Evolutionary conservation across 1,284 basidiomycete species (phyloP).

Genomic region (Ustilago cynodontis): DNA sequence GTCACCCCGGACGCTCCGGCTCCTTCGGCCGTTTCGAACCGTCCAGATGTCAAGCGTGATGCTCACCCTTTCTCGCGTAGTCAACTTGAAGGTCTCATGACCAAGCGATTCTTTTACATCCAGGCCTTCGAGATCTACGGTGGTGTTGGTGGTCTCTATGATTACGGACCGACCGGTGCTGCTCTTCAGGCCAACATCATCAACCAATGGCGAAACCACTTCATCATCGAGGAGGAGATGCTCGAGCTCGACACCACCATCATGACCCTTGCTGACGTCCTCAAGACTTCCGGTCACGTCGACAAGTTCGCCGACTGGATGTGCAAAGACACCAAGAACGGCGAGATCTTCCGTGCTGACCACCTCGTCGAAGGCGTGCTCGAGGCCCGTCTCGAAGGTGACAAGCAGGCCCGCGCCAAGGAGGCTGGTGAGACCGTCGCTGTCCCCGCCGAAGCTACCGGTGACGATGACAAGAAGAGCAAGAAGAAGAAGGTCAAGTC

Average conservation of each 20-base stretch:
- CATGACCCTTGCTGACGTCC: constrained; percentile 94
- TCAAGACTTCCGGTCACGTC: constrained; percentile 98
- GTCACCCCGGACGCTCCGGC: constrained; percentile 42
- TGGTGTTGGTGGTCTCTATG: constrained; percentile 88
- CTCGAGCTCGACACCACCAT: constrained; percentile 97
- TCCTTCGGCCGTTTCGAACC: constrained; percentile 48
- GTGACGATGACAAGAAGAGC: constrained; percentile 74
- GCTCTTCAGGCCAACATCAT: constrained; percentile 97
- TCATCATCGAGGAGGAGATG: constrained; percentile 99
- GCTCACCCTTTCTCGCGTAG: constrained; percentile 90
- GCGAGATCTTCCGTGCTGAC: constrained; percentile 96
- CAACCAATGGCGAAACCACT: constrained; percentile 95
- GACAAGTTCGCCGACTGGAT: constrained; percentile 99
- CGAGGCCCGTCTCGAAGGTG: constrained; percentile 87
- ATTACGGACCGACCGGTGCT: constrained; percentile 85
- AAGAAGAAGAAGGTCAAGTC: constrained; percentile 85
- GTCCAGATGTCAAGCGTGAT: constrained; percentile 61
- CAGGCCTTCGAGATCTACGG: constrained; percentile 99
- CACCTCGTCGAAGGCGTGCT: constrained; percentile 95
- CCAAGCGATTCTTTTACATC: constrained; percentile 95
- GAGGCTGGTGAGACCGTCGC: constrained; percentile 48
- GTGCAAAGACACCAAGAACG: constrained; percentile 93
- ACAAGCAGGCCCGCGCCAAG: constrained; percentile 86
- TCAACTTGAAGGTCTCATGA: constrained; percentile 87
- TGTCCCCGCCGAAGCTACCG: constrained; percentile 30